phyloP scores from a whole-genome alignment of 179 eudicot species.

The Patellifolia procumbens region DNA sequence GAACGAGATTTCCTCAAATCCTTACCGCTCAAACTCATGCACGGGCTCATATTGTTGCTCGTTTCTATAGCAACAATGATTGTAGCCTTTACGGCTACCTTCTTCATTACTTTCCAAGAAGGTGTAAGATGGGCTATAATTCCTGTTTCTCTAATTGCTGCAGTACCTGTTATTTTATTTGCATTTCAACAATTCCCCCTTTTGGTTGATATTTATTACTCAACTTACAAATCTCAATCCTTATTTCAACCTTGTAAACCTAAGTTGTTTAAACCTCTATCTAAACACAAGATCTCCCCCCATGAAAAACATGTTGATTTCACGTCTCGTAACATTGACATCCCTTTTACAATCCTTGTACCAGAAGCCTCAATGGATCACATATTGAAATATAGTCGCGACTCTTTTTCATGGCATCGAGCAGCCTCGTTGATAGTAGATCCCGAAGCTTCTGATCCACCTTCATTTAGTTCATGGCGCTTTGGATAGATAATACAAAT shows the following conservation, averaged over 20 bases:
- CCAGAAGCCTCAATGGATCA: conserved; percentile 4
- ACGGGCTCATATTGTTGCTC: conserved; percentile 33
- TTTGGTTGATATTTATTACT: conserved; percentile 26
- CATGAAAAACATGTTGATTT: neutral
- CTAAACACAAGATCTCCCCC: neutral
- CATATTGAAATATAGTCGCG: neutral
- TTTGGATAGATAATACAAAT: neutral
- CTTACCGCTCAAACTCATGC: conserved; percentile 35
- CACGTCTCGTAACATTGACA: neutral
- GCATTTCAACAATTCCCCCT: conserved; percentile 30
- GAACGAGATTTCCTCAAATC: conserved; percentile 39
- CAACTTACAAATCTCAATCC: conserved; percentile 16
- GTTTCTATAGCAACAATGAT: conserved; percentile 41
- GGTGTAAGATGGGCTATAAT: conserved; percentile 23
- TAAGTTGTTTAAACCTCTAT: conserved; percentile 17
- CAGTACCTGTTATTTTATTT: conserved; percentile 27
- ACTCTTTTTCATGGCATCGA: conserved; percentile 15
- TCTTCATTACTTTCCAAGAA: conserved; percentile 25
- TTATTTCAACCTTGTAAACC: conserved; percentile 20
- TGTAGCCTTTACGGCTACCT: conserved; percentile 25
- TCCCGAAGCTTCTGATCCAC: conserved; percentile 12
- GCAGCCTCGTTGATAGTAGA: conserved; percentile 5
- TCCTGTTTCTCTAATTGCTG: conserved; percentile 28
- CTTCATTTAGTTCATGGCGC: conserved; percentile 13
- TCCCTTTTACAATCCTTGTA: conserved; percentile 14